Evolutionary conservation across 2,329 filamentous ascomycete genomes (phyloP), one percentile per base, ranked within the genome.

Genomic region (Fusarium nurragi): DNA sequence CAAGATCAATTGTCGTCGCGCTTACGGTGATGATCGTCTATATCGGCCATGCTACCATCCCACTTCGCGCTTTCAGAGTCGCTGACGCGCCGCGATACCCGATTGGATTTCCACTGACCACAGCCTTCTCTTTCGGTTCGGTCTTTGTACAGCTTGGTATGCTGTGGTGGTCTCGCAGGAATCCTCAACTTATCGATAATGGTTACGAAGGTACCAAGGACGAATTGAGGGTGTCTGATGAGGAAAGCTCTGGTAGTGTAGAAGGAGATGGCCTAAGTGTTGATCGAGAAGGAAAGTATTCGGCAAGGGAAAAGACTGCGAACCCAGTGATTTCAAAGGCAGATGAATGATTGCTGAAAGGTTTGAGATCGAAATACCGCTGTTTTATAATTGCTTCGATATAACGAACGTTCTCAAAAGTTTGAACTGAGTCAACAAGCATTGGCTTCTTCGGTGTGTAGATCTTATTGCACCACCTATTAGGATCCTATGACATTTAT

Each of bases 1-100:
- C 75, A 5, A 67, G 76, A 11, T 72, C 76, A 2, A 74, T 78
- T 21, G 66, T 77, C 7, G 76, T 78, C 11, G 77, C 75, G 0
- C 40, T 77, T 8, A 77, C 76, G 0, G 74, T 79, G n/a, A 79
- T 75, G 8, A 56, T 79, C 4, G 76, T 78, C 1, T 79, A 79
- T 26, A 60, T 77, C 4, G 77, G 77, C 0, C 77, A 79, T 16
- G 77, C 77, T 3, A 79, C 77, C 0, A 77, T 78, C 5, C 77
- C 77, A 0, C 68, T 79, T 25, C 69, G 77, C 1, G 76, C 75
- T 1, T 79, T 76, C 49, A 71, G 74, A 19, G 76, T 77, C 0
- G 65, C 70, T 0, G 77, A 79, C 39, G 71, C 76, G 1, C 76
- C 77, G 1, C 58, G 62, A 4, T 78, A 78, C 34, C 75, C 76